Evolutionary conservation across 495 filamentous ascomycete genomes (phyloP).

Genomic region (Trichoderma gamsii): DNA sequence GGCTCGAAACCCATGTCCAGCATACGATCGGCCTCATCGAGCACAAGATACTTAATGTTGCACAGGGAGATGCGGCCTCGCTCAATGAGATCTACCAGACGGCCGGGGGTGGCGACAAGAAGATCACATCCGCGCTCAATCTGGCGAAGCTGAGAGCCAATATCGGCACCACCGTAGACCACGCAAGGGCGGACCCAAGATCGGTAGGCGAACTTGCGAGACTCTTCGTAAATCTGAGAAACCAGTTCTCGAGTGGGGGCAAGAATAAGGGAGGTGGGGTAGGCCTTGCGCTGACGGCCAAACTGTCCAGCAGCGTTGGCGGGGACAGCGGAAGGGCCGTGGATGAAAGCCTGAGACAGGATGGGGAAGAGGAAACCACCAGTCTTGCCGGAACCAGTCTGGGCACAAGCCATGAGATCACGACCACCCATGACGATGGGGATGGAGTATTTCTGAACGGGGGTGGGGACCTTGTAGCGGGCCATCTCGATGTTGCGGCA

Average conservation of each 20-base stretch:
- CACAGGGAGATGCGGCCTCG: conserved; percentile 92
- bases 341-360: conserved; percentile 87
- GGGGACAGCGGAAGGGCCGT: conserved; percentile 68
- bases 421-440: conserved; percentile 94
- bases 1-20: conserved; percentile 99
- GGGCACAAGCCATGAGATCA: conserved; percentile 98
- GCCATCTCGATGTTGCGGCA: conserved; percentile 87
- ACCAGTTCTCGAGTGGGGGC: conserved; percentile 96
- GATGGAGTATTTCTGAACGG: conserved; percentile 97
- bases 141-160: conserved; percentile 90
- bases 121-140: conserved; percentile 98
- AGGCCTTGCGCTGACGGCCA: conserved; percentile 85
- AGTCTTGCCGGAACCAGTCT: conserved; percentile 98
- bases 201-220: conserved; percentile 96
- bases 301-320: conserved; percentile 57
- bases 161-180: conserved; percentile 98
- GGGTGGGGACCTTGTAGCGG: conserved; percentile 88
- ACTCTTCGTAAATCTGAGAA: conserved; percentile 96
- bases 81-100: conserved; percentile 95
- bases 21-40: conserved; percentile 99
- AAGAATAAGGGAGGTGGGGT: conserved; percentile 90
- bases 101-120: conserved; percentile 92
- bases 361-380: conserved; percentile 99
- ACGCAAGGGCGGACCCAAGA: conserved; percentile 98
- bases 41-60: conserved; percentile 98